Evolutionary conservation across 2,329 filamentous ascomycete species (phyloP).

Genomic region (Xylariaceae sp.): DNA sequence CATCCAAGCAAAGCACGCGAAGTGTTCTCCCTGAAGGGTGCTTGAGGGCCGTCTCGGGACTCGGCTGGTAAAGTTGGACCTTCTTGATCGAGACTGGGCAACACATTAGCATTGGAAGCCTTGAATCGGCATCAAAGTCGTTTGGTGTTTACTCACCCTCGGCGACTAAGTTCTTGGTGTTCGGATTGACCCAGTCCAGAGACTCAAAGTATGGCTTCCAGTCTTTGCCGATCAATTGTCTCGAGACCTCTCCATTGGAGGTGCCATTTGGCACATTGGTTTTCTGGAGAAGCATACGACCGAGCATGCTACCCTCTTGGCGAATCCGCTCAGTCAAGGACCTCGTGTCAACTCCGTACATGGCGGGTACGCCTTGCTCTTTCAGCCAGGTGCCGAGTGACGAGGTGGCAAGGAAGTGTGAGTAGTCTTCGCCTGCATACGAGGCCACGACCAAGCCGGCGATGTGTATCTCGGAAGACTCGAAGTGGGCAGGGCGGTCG

Average conservation of each 20-base stretch:
- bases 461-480: slow-evolving; percentile 89
- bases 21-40: slow-evolving; percentile 86
- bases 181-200: slow-evolving; percentile 88
- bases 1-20: slow-evolving; percentile 88
- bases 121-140: slow-evolving; percentile 7
- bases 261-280: slow-evolving; percentile 43
- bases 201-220: slow-evolving; percentile 67
- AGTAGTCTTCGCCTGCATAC: slow-evolving; percentile 93
- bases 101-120: slow-evolving; percentile 35
- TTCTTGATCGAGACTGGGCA: slow-evolving; percentile 79
- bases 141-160: slow-evolving; percentile 69
- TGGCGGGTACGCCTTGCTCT: slow-evolving; percentile 89
- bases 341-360: slow-evolving; percentile 92
- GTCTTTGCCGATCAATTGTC: slow-evolving; percentile 37
- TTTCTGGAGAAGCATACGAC: slow-evolving; percentile 78
- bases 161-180: slow-evolving; percentile 86
- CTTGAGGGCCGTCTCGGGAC: slow-evolving; percentile 67
- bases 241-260: slow-evolving; percentile 35
- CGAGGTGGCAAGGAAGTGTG: slow-evolving; percentile 86
- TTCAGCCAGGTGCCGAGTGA: slow-evolving; percentile 94
- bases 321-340: slow-evolving; percentile 92
- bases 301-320: slow-evolving; percentile 93
- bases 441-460: slow-evolving; percentile 87
- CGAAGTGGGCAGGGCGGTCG: slow-evolving; percentile 88
- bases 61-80: slow-evolving; percentile 82